A percentile compares a stretch with the other conserved stretches of the same genome.
phyloP scores from a whole-genome alignment of 495 filamentous ascomycete genomes.

The Aspergillus nidulans region DNA sequence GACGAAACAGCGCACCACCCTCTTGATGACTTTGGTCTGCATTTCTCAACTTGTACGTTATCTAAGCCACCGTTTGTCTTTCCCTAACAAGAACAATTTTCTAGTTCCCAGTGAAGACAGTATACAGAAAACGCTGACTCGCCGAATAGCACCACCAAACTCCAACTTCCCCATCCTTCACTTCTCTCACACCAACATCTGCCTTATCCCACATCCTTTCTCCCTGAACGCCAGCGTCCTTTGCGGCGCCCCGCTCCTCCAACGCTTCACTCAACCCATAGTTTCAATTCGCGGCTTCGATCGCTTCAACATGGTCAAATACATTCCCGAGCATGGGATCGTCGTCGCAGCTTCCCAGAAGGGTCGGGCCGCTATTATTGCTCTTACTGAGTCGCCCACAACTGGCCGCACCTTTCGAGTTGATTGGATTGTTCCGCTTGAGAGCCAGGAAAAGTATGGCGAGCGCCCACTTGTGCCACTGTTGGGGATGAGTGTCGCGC shows the following conservation, averaged over 20 bases:
- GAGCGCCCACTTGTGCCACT: constrained; percentile 43
- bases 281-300: constrained; percentile 45
- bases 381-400: constrained; percentile 52
- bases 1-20: neutral
- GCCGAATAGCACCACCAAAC: constrained; percentile 15
- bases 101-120: too few species aligned
- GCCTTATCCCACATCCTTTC: constrained; percentile 49
- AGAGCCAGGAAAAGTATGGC: constrained; percentile 38
- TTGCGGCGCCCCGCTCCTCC: constrained; percentile 43
- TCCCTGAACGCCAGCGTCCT: constrained; percentile 42
- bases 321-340: constrained; percentile 74
- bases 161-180: constrained; percentile 50
- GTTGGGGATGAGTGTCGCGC: constrained; percentile 54
- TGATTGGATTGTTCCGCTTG: constrained; percentile 54
- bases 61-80: neutral
- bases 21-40: neutral
- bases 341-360: constrained; percentile 67
- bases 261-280: constrained; percentile 32
- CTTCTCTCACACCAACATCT: constrained; percentile 54
- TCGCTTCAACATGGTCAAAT: constrained; percentile 70
- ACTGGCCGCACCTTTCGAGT: constrained; percentile 45
- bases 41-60: constrained; percentile 20
- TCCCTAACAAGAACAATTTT: neutral
- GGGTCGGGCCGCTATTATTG: constrained; percentile 71
- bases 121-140: constrained; percentile 6